phyloP scores from a whole-genome alignment of 2,329 filamentous ascomycete species.

The Didymella glomerata region DNA sequence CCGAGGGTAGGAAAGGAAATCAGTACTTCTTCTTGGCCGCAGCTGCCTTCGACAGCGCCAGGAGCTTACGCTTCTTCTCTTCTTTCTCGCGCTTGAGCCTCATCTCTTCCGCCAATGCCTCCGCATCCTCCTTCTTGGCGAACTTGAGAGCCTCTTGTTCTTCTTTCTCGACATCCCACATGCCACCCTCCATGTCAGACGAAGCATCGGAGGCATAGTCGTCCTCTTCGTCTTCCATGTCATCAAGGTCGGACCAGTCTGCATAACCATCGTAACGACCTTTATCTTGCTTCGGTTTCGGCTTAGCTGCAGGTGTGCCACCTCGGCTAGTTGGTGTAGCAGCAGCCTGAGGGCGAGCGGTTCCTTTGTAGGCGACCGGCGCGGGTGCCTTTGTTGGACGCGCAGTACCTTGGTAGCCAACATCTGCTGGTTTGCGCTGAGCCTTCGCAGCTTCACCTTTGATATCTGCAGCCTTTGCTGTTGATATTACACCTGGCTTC shows the following conservation, averaged over 20 bases:
- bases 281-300: slow-evolving; percentile 41
- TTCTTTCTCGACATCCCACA: slow-evolving; percentile 77
- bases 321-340: slow-evolving; percentile 37
- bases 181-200: slow-evolving; percentile 80
- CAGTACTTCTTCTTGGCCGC: slow-evolving; percentile 44
- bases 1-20: slow-evolving; percentile 28
- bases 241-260: slow-evolving; percentile 50
- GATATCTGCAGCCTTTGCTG: slow-evolving; percentile 25
- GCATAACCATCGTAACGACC: slow-evolving; percentile 52
- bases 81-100: slow-evolving; percentile 47
- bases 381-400: slow-evolving; percentile 49
- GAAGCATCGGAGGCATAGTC: slow-evolving; percentile 71
- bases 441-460: slow-evolving; percentile 42
- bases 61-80: slow-evolving; percentile 47
- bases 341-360: slow-evolving; percentile 40
- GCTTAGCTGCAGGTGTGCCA: slow-evolving; percentile 38
- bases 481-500: slow-evolving; percentile 32
- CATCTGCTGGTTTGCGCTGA: slow-evolving; percentile 51
- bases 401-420: slow-evolving; percentile 60
- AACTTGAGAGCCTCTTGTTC: slow-evolving; percentile 69
- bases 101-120: slow-evolving; percentile 67
- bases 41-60: slow-evolving; percentile 41
- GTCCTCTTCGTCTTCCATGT: slow-evolving; percentile 64
- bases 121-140: slow-evolving; percentile 73
- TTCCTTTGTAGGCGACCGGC: slow-evolving; percentile 51